Base-by-base conservation (phyloP, 768 basidiomycete genomes). In the Psilocybe cubensis region DNA sequence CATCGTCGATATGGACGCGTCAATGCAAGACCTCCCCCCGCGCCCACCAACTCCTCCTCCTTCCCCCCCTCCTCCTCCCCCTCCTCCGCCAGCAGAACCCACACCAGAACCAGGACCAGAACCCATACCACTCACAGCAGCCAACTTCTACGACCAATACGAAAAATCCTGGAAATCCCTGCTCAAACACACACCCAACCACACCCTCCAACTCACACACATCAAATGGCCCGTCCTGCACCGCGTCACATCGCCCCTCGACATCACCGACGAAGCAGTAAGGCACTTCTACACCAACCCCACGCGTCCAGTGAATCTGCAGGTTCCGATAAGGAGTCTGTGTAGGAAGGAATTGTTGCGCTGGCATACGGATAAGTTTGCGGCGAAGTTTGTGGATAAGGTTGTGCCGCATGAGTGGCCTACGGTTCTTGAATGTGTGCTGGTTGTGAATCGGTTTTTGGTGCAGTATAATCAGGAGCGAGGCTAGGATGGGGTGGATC, bases 311-410 rank as follows among this genome's bases (percentile, higher is more conserved):
- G 63, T 58, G 4, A 8, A 38, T n/a, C 5, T 50, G 28, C 8
- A 14, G 14, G 31, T 7, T 33, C 31, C 31, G 14, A 33, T 9
- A 8, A 8, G 31, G 8, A 8, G 8, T 33, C 9, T 33, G 8
- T 33, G 31, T 14, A 23, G 72, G 56, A 59, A 56, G n/a, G 83
- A 86, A 60, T 66, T 84, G 27, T 64, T 83, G 43, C 73, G 76
- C 20, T 86, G 79, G 74, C 83, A 86, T 58, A 81, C 83, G 4
- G 84, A 87, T 59, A 84, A 81, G 61, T 79, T 84, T 61, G 66
- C 78, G 55, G 54, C 63, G 11, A 72, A 64, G 7, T 63, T 79
- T 11, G 51, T 79, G 24, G 60, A 63, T 7, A 76, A 70, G 44
- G 71, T 84, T 63, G 3, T 73, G 83, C 12, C 68, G n/a, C 28